Conservation (phyloP, 768 basidiomycete genomes). For the Clitopilus hobsonii region DNA sequence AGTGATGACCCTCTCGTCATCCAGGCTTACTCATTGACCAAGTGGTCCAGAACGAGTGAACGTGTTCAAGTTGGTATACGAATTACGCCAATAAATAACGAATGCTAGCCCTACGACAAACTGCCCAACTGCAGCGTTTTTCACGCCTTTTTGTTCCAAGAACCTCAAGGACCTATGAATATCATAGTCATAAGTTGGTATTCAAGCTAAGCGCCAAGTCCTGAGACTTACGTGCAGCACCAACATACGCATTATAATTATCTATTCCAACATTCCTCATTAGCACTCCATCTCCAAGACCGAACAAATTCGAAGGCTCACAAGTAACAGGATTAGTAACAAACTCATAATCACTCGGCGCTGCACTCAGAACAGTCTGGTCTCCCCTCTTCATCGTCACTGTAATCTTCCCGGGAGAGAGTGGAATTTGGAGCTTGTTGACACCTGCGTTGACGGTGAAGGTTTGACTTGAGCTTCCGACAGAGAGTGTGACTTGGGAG, state of each 20-base stretch:
- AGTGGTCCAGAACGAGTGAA: background rate
- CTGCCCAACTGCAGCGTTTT: too few relatives aligned
- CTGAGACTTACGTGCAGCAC: slow-evolving; percentile 39
- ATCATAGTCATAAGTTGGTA: too few relatives aligned
- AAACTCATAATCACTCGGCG: slow-evolving; percentile 40
- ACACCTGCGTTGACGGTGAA: slow-evolving; percentile 45
- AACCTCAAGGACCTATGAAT: too few relatives aligned
- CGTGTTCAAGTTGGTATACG: background rate
- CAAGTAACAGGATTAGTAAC: slow-evolving; percentile 28
- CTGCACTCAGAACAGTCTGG: slow-evolving; percentile 43
- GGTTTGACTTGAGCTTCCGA: slow-evolving; percentile 32
- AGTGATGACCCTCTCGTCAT: too few relatives aligned
- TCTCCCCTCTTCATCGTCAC: slow-evolving; percentile 51
- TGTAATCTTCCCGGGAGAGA: slow-evolving; percentile 51
- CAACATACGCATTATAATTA: slow-evolving; percentile 63
- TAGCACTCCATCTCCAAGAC: slow-evolving; percentile 6
- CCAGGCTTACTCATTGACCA: too few relatives aligned
- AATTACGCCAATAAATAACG: background rate
- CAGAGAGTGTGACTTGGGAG: slow-evolving; percentile 47
- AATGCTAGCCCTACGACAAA: too few relatives aligned
- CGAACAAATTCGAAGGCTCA: slow-evolving; percentile 14
- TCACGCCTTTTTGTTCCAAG: too few relatives aligned
- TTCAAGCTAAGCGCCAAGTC: too few relatives aligned
- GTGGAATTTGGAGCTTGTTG: slow-evolving; percentile 54
- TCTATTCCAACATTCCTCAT: slow-evolving; percentile 27